phyloP scores from a whole-genome alignment of 1,284 basidiomycete species.

The Stygiomarasmius scandens region DNA sequence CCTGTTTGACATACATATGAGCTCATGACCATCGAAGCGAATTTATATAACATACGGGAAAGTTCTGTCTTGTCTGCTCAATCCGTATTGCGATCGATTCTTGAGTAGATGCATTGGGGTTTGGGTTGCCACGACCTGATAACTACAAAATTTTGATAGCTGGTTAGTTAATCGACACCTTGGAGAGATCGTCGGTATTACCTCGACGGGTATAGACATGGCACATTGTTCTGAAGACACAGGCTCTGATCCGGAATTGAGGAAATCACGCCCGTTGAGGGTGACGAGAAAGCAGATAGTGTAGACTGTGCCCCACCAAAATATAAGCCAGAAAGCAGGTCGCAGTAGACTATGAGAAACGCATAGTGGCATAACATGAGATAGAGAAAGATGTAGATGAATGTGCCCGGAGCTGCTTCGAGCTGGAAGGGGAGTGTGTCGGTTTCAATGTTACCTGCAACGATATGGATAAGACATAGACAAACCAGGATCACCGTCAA shows the following conservation, averaged over 20 bases:
- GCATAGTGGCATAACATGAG: not conserved
- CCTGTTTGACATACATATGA: too few relatives aligned
- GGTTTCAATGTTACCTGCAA: not conserved
- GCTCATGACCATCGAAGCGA: too few relatives aligned
- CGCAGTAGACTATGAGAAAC: not conserved
- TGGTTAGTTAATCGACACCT: too few relatives aligned
- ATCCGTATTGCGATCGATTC: not conserved
- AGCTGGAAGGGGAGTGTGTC: not conserved
- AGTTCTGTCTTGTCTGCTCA: not conserved
- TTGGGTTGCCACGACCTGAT: not conserved
- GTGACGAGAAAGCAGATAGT: constrained; percentile 15
- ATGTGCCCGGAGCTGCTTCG: constrained; percentile 13
- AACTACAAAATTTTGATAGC: too few relatives aligned
- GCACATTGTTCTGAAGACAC: not conserved
- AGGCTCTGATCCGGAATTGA: constrained; percentile 9
- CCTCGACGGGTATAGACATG: constrained; percentile 1
- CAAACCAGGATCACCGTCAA: constrained; percentile 13
- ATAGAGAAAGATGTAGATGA: constrained; percentile 15
- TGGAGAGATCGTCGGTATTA: too few relatives aligned
- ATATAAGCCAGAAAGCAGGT: not conserved
- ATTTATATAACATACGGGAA: not conserved
- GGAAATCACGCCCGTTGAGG: constrained; percentile 11
- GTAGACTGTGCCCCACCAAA: constrained; percentile 7
- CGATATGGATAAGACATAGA: not conserved
- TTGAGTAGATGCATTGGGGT: not conserved